Base-by-base conservation (phyloP, 2,329 filamentous ascomycete genomes). In the Dactylellina leptospora region DNA sequence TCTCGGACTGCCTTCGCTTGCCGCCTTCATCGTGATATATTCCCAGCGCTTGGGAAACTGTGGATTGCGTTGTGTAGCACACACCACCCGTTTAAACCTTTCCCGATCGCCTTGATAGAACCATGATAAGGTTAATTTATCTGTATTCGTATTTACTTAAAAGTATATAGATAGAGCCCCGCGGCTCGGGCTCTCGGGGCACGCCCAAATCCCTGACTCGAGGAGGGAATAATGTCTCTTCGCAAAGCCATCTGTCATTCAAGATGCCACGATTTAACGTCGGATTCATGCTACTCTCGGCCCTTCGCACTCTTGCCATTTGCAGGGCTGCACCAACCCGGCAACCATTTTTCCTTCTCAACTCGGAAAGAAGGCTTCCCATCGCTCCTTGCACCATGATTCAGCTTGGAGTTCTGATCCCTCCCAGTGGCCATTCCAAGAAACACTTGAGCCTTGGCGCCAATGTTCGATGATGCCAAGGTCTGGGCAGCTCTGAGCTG, bases 261-360 rank as follows among this genome's bases (percentile, higher is more conserved):
- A 48, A 48, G 45, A 48, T 48, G 45, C 45, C 45, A 48, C 45
- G 20, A 48, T 27, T n/a, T 48, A 20, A 3, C 18, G 22, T n/a
- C 45, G 20, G 45, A 18, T 20, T 45, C 40, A 18, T 25, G 45
- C 45, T 48, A 6, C 45, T 22, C 40, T 10, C 10, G 16, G 10
- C 18, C 40, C 40, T n/a, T 18, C 23, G 20, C 11, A 5, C 44
- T 10, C 20, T 27, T 48, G 20, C 44, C 44, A 25, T 48, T 25
- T 48, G 44, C 44, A 48, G 18, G 40, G 40, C 40, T 44, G 18
- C 18, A 13, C 4, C n/a, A 44, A 27, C 44, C 44, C 44, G 40
- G 40, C 40, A 18, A 44, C 40, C 40, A 44, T 13, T 44, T 44
- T 48, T 48, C 44, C 44, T 51, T 51, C 47, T 51, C 47, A 16